These are phyloP conservation scores for Sophora flavescens DNA, from an alignment of 306 rosid genomes.

Conservation along the genomic window DNA sequence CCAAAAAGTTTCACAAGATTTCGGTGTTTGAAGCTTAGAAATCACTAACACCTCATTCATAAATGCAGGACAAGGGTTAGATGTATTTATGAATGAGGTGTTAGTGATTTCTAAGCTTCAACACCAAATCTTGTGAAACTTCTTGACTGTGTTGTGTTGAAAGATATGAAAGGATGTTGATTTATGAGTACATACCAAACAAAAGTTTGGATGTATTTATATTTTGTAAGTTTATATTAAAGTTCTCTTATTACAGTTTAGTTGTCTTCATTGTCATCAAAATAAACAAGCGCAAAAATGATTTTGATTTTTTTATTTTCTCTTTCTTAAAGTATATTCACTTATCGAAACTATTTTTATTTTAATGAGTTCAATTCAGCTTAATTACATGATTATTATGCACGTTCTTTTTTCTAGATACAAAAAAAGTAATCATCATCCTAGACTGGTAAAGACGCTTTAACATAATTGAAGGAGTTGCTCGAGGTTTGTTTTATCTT, in stretches of 20 bases:
- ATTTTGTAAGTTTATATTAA: conserved; percentile 28
- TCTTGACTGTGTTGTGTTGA: conserved; percentile 48
- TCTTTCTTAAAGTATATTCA: no score
- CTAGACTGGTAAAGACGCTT: no score
- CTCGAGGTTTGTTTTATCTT: conserved; percentile 40
- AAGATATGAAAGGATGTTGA: conserved; percentile 45
- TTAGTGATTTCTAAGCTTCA: conserved; percentile 48
- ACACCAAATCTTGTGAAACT: conserved; percentile 50
- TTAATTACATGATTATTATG: no score
- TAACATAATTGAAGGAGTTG: conserved; percentile 38
- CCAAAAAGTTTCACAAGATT: conserved; percentile 53
- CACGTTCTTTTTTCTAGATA: no score
- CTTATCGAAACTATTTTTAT: no score
- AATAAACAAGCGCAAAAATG: no score
- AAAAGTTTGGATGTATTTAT: conserved; percentile 47
- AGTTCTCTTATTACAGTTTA: no score
- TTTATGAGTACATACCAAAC: conserved; percentile 53
- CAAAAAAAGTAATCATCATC: no score
- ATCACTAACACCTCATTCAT: conserved; percentile 51
- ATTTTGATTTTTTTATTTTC: no score
- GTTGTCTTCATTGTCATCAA: no score
- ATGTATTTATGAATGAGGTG: conserved; percentile 51
- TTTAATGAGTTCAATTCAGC: no score
- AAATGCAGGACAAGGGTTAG: conserved; percentile 45
- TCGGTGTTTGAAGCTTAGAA: conserved; percentile 50